Evolutionary conservation across 2,329 filamentous ascomycete genomes (phyloP), one percentile per base, ranked within the genome.

Genomic region (Coniochaeta prunicola): DNA sequence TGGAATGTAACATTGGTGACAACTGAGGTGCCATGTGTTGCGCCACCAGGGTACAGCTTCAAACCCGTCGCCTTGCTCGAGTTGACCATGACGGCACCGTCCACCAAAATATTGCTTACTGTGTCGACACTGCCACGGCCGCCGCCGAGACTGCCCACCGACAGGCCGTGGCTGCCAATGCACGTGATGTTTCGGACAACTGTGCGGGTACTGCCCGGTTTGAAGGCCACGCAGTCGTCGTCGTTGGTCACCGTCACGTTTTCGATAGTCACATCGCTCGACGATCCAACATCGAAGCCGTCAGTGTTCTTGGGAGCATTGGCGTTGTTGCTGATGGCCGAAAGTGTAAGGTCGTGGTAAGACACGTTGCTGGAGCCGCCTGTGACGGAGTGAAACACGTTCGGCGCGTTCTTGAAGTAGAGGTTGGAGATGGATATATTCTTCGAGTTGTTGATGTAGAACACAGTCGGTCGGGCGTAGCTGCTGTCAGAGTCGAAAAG

Each of bases 221-320:
- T 79, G 64, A 75, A 75, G 4, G 75, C 75, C 1, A 77, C 69
- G 59, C 77, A 79, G 65, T 77, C 76, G 57, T 77, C 74, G 58
- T 76, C 70, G 60, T 77, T 77, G 45, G 64, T 67, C 19, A 78
- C 70, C 1, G 64, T 65, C 40, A 73, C 67, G 54, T 73, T 65
- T 24, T 63, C 64, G 50, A 77, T 66, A 6, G 70, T 71, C 2
- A 76, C 73, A 42, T 71, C 67, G 4, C 70, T 71, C 30, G 71
- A 71, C 8, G 65, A 56, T 15, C 73, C 73, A 53, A 77, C 69
- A 45, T 77, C 75, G 60, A 77, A 77, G 5, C 75, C 75, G 59
- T 77, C 75, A 1, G 72, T 78, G 64, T 76, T 77, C 59, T 74
- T 73, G 2, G 75, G 65, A 1, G 60, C 59, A 28, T 74, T 75